A percentile compares a stretch with the other conserved stretches of the same genome.
These are phyloP conservation scores for Plectranthus barbatus DNA, from an alignment of 257 asterid genomes.

Conservation along the genomic window DNA sequence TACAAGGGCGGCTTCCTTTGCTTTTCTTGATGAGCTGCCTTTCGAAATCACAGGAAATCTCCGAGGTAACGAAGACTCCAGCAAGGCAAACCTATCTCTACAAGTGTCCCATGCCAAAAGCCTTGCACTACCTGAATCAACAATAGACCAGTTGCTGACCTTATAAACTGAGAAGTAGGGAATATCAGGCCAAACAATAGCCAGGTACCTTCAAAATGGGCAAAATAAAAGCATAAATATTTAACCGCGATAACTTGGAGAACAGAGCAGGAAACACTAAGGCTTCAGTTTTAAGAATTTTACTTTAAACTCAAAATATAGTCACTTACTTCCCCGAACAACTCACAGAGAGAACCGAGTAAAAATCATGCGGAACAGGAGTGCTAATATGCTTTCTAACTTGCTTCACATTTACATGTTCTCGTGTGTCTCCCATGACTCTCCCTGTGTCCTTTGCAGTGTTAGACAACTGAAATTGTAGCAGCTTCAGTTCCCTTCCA, in stretches of 20 bases:
- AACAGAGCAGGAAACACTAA: background rate
- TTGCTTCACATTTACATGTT: constrained; percentile 83
- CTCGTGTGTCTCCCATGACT: constrained; percentile 68
- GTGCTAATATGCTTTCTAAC: constrained; percentile 70
- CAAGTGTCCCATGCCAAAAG: constrained; percentile 91
- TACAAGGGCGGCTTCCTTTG: constrained; percentile 89
- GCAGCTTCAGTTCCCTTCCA: constrained; percentile 74
- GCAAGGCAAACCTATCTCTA: constrained; percentile 80
- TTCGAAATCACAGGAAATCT: constrained; percentile 80
- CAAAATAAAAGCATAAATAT: constrained; percentile 6
- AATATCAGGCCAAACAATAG: constrained; percentile 94
- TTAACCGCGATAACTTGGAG: background rate
- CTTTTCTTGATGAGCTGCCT: constrained; percentile 77
- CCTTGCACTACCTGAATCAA: constrained; percentile 97
- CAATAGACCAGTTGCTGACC: constrained; percentile 89
- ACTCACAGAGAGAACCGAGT: constrained; percentile 80
- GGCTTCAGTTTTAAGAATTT: background rate
- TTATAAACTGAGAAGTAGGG: constrained; percentile 86
- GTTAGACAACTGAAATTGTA: constrained; percentile 77
- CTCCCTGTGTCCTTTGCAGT: constrained; percentile 60
- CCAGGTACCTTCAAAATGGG: constrained; percentile 59
- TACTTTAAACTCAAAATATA: background rate
- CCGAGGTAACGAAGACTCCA: constrained; percentile 71
- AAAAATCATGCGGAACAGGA: constrained; percentile 91
- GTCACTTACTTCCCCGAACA: constrained; percentile 91